These are phyloP conservation scores for Henckelia pumila DNA, from an alignment of 257 asterid species.

Conservation along the genomic window DNA sequence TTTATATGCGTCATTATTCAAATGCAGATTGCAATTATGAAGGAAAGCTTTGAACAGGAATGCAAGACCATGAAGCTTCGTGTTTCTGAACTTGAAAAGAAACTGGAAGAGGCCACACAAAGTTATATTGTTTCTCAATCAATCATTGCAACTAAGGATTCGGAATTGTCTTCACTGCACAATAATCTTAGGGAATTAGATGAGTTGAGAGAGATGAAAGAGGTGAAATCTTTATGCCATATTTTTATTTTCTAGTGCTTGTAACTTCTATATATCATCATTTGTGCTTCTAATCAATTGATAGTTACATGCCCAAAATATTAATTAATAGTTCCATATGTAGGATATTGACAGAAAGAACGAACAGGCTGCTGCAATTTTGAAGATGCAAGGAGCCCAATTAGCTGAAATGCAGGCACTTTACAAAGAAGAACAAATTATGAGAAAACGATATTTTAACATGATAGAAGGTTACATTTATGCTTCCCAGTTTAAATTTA, in stretches of 20 bases:
- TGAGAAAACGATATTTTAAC: conserved; percentile 89
- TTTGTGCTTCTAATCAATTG: background rate
- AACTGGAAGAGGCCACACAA: conserved; percentile 54
- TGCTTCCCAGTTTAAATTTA: background rate
- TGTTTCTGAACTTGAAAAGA: conserved; percentile 72
- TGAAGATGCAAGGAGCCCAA: conserved; percentile 96
- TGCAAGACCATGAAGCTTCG: conserved; percentile 50
- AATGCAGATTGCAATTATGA: conserved; percentile 51
- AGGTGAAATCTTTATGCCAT: conserved; percentile 44
- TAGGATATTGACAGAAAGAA: conserved; percentile 94
- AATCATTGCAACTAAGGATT: conserved; percentile 54
- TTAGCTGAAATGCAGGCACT: conserved; percentile 91
- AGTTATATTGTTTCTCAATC: conserved; percentile 56
- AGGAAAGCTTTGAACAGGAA: conserved; percentile 70
- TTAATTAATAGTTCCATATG: conserved; percentile 21
- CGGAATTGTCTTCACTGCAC: conserved; percentile 57
- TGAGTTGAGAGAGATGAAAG: conserved; percentile 97
- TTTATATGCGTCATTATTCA: conserved; percentile 22
- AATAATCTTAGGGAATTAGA: conserved; percentile 82
- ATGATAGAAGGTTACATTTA: conserved; percentile 69
- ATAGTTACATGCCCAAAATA: conserved; percentile 14
- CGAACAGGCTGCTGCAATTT: conserved; percentile 93
- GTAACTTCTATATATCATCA: conserved; percentile 2
- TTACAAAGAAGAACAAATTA: conserved; percentile 88
- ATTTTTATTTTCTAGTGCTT: conserved; percentile 6